Percentiles rank a stretch among this genome's conserved stretches.
phyloP scores from a whole-genome alignment of 305 asterid genomes.

The Andrographis paniculata region DNA sequence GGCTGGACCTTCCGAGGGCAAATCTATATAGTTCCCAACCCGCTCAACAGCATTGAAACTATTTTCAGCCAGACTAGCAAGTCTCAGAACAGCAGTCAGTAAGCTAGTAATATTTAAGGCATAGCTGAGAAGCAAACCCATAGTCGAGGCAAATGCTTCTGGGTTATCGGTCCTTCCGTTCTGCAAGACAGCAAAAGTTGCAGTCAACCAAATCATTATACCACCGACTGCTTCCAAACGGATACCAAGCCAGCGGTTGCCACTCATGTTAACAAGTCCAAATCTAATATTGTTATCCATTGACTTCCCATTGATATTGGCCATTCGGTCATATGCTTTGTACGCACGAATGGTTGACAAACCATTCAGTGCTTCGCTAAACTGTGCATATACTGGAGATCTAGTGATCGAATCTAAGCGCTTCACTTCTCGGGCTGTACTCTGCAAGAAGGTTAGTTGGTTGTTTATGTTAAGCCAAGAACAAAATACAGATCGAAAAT shows the following conservation, averaged over 20 bases:
- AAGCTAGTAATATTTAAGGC: slow-evolving; percentile 74
- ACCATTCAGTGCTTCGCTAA: slow-evolving; percentile 92
- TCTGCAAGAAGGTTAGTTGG: slow-evolving; percentile 52
- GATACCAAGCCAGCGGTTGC: slow-evolving; percentile 88
- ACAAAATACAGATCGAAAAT: too few relatives aligned
- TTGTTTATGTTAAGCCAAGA: too few relatives aligned
- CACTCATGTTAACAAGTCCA: slow-evolving; percentile 66
- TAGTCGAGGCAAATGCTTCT: slow-evolving; percentile 86
- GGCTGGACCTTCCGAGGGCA: slow-evolving; percentile 81
- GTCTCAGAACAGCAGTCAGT: slow-evolving; percentile 69
- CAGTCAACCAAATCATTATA: slow-evolving; percentile 90
- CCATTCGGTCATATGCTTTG: slow-evolving; percentile 89
- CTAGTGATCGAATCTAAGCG: slow-evolving; percentile 88
- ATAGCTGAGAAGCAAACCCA: slow-evolving; percentile 96
- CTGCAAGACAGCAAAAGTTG: slow-evolving; percentile 93
- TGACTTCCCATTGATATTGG: slow-evolving; percentile 63
- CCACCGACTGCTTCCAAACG: slow-evolving; percentile 91
- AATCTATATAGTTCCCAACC: slow-evolving; percentile 76
- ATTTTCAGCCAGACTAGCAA: slow-evolving; percentile 89
- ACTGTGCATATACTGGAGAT: slow-evolving; percentile 97
- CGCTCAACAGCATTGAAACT: slow-evolving; percentile 90
- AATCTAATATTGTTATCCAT: slow-evolving; percentile 86
- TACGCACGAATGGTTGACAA: slow-evolving; percentile 87
- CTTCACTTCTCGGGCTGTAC: slow-evolving; percentile 96
- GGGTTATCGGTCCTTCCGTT: slow-evolving; percentile 66